Base-by-base conservation (phyloP, 805 yeast genomes). In the Cyberlindnera petersonii region DNA sequence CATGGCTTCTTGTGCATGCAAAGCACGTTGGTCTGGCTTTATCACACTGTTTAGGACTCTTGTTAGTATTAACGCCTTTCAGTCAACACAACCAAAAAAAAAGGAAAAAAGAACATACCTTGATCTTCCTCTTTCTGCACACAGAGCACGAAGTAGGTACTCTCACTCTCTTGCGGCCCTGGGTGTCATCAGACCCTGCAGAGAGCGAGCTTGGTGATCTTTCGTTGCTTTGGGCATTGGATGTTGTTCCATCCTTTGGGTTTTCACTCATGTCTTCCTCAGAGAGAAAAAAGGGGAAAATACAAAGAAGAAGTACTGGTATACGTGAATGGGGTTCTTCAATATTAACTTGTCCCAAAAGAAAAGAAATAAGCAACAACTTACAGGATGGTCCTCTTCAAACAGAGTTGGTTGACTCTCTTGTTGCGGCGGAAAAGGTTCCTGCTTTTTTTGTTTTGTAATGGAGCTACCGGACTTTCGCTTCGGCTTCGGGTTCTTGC, bases 1-100 rank as follows among this genome's bases (percentile, higher is more conserved):
- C 79, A 7, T 75, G 77, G 29, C 76, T 73, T 52, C 74, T 75
- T 11, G 61, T 56, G 59, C 82, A 75, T 41, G 75, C 75, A 14
- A 69, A 61, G 55, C 82, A 75, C 35, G 68, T 69, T 1, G 82
- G 82, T 42, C 72, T 68, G 31, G 60, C 60, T 44, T 68, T 65
- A 45, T 69, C 74, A 57, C 75, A 70, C 44, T 44, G 26, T n/a
- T 28, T 3, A 8, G 9, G 24, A 5, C 19, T 26, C 8, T n/a
- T 26, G 43, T 39, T 40, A 33, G 39, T 32, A 37, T 15, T 18
- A 18, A 5, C 9, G 27, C 17, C 14, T 21, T 18, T 9, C 7
- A n/a, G 28, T 26, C n/a, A 26, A 9, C 28, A 26, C 7, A 26
- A 14, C 7, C 20, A 10, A 11, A 9, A 9, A 14, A 14, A 16